Conservation (phyloP, 257 asterid genomes). For the Schizonepeta tenuifolia region DNA sequence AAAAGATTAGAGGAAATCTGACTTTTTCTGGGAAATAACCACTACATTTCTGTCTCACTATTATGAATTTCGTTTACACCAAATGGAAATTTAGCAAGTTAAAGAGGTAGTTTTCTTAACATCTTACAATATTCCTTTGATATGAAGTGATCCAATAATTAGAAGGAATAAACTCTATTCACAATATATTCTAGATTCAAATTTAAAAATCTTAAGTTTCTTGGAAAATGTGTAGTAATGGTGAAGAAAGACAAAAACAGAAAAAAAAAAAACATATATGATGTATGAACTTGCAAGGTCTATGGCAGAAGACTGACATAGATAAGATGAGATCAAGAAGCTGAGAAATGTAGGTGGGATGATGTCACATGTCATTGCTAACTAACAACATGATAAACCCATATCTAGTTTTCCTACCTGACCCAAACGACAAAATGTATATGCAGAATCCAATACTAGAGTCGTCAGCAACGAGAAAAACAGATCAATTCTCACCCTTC, state of each 20-base stretch:
- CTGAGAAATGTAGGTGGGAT: slow-evolving; percentile 1
- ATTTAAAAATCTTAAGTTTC: not conserved
- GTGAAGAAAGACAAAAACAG: not conserved
- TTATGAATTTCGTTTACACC: not conserved
- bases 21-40: not conserved
- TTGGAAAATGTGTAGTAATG: not conserved
- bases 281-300: slow-evolving; percentile 8
- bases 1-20: slow-evolving; percentile 22
- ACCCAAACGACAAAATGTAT: slow-evolving; percentile 1
- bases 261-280: not conserved
- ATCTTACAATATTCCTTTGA: not conserved
- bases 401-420: not conserved
- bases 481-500: slow-evolving; percentile 59
- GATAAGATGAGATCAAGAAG: not conserved
- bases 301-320: not conserved
- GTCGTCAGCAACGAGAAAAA: slow-evolving; percentile 1
- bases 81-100: not conserved
- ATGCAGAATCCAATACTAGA: not conserved
- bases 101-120: not conserved
- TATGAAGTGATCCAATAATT: not conserved
- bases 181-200: not conserved
- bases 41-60: slow-evolving; percentile 6
- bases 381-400: not conserved
- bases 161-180: not conserved
- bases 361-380: slow-evolving; percentile 8